Evolutionary conservation across 805 yeast species (phyloP), one percentile per base, ranked within the genome.

Genomic region (Saccharomyces eubayanus): DNA sequence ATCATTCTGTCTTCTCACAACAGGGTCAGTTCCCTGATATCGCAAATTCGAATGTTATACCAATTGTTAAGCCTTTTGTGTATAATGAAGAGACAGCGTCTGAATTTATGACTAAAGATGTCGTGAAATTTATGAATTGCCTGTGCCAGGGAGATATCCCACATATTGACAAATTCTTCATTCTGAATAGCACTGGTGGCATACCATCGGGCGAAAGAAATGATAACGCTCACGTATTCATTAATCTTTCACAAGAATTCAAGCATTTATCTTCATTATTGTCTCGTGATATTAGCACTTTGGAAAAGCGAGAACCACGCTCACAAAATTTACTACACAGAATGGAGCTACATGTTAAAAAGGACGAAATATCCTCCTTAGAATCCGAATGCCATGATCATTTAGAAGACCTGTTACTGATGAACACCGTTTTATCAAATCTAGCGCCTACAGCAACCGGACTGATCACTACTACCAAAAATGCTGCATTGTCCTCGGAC

Each of bases 171-270:
- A 94, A 94, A 60, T 71, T 92, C 29, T 80, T 92, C 6, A 82
- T 84, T 57, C 73, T 94, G 30, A 97, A 90, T 62, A 80, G 83
- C 0, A 66, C 78, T 20, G 99, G 99, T 1, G 99, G 99, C 0
- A 85, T 89, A 6, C 98, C 98, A 0, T 86, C 95, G 0, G 73
- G 83, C 27, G 96, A 89, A 64, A 76, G 98, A 55, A 79, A 82
- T 54, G 82, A 83, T 53, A 82, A 90, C 3, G 80, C 96, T 16
- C 99, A 94, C 68, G 95, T 94, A 1, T 85, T 86, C 55, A 83
- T 92, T 54, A 92, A 94, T 63, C 70, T 92, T 41, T 78, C 82
- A 10, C 97, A 92, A 70, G 99, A 92, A 64, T 85, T 56, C 43
- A 49, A 51, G 16, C 36, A 41, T 3, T 29, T 68, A 14, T 52